These are phyloP conservation scores for Magnaporthales sp. DNA, from an alignment of 2,329 filamentous ascomycete species.

Conservation along the genomic window DNA sequence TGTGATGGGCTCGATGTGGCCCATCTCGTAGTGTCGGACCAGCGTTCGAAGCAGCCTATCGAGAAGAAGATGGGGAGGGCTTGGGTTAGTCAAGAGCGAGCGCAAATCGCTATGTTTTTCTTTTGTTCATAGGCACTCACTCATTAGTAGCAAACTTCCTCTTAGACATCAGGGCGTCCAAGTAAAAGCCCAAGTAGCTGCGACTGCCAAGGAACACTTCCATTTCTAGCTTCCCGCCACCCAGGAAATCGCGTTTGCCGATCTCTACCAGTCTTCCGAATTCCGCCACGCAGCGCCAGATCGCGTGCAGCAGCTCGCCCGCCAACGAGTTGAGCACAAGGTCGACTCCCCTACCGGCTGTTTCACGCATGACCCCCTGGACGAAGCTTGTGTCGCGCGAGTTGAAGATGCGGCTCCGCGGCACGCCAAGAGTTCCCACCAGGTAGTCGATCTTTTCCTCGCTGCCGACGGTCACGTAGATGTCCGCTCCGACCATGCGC, in stretches of 20 bases:
- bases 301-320: constrained; percentile 16
- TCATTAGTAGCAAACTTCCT: background rate
- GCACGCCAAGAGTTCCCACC: constrained; percentile 19
- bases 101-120: no score
- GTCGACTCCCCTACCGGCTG: constrained; percentile 2
- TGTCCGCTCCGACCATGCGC: constrained; percentile 20
- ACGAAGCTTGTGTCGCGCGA: background rate
- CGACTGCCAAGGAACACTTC: constrained; percentile 18
- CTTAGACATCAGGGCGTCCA: background rate
- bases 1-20: background rate
- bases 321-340: constrained; percentile 8
- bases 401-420: constrained; percentile 4
- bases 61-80: no score
- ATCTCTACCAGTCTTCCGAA: constrained; percentile 24
- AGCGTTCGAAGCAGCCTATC: no score
- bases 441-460: constrained; percentile 23
- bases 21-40: background rate
- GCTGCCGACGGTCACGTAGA: constrained; percentile 26
- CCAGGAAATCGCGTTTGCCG: constrained; percentile 19
- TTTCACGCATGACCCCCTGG: constrained; percentile 3
- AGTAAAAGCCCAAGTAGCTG: constrained; percentile 8
- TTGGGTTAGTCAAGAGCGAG: no score
- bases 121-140: no score
- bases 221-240: constrained; percentile 24
- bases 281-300: constrained; percentile 20